A percentile compares a stretch with the other conserved stretches of the same genome.
Conservation (phyloP, 148 eudicot genomes). For the Chenopodium album region DNA sequence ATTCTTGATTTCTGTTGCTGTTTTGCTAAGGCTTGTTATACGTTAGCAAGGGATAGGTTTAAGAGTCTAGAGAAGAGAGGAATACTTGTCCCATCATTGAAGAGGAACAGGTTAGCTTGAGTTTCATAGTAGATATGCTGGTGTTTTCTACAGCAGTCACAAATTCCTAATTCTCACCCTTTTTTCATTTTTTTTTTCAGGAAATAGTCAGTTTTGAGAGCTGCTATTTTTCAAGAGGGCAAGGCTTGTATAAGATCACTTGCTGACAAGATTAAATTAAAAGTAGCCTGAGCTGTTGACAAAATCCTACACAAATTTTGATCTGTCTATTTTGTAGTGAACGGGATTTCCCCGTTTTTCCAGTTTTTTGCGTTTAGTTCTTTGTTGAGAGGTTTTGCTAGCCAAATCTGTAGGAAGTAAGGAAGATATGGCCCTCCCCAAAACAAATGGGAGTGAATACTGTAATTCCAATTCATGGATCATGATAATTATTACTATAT, state of each 20-base stretch:
- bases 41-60: conserved; percentile 82
- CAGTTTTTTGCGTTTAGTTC: not conserved
- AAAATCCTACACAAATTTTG: not conserved
- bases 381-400: not conserved
- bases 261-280: not conserved
- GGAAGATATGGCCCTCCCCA: not conserved
- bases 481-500: no score
- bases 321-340: not conserved
- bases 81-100: conserved; percentile 66
- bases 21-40: conserved; percentile 74
- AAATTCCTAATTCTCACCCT: not conserved
- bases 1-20: not conserved
- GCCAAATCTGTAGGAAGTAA: not conserved
- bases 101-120: conserved; percentile 61
- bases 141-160: not conserved
- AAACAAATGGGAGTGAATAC: not conserved
- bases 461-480: not conserved
- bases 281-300: not conserved
- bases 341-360: not conserved
- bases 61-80: conserved; percentile 98
- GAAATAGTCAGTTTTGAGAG: not conserved
- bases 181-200: not conserved
- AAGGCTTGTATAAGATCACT: not conserved
- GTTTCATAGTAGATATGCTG: not conserved
- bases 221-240: not conserved